Conservation (phyloP, 176 grass and related monocot genomes). For the Alopecurus myosuroides region DNA sequence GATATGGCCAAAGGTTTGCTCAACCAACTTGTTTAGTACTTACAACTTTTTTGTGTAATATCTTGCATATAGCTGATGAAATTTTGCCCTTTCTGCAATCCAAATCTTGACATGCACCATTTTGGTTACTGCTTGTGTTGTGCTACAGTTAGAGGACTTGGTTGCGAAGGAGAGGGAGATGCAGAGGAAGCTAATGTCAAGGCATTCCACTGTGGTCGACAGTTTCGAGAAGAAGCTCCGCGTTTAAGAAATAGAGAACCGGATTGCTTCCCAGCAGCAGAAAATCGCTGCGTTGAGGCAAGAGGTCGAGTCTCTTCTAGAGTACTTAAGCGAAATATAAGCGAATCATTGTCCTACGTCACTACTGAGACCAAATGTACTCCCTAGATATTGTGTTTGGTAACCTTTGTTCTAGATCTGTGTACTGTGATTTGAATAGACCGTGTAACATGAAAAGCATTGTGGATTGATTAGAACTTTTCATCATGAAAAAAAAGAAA, state of each 20-base stretch:
- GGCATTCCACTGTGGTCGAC: slow-evolving; percentile 85
- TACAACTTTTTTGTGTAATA: background rate
- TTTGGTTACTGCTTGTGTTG: slow-evolving; percentile 6
- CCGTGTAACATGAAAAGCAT: slow-evolving; percentile 12
- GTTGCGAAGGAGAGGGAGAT: slow-evolving; percentile 80
- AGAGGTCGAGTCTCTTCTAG: slow-evolving; percentile 75
- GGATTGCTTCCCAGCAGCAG: slow-evolving; percentile 76
- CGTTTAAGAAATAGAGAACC: slow-evolving; percentile 77
- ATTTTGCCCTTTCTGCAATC: background rate
- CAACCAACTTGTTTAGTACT: background rate
- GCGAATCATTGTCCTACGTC: background rate
- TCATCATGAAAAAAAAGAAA: background rate
- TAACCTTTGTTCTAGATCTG: background rate
- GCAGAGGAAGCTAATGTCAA: slow-evolving; percentile 84
- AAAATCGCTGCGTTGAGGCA: slow-evolving; percentile 67
- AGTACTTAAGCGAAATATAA: slow-evolving; percentile 78
- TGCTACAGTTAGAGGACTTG: slow-evolving; percentile 68
- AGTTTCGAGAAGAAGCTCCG: slow-evolving; percentile 94
- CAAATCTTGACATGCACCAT: background rate
- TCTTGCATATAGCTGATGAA: background rate
- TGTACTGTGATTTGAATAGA: background rate
- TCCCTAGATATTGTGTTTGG: slow-evolving; percentile 13
- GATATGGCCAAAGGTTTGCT: slow-evolving; percentile 88
- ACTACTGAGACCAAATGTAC: background rate
- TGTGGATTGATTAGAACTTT: slow-evolving; percentile 26